phyloP scores from a whole-genome alignment of 2,329 filamentous ascomycete species.

The Neopestalotiopsis sp. region DNA sequence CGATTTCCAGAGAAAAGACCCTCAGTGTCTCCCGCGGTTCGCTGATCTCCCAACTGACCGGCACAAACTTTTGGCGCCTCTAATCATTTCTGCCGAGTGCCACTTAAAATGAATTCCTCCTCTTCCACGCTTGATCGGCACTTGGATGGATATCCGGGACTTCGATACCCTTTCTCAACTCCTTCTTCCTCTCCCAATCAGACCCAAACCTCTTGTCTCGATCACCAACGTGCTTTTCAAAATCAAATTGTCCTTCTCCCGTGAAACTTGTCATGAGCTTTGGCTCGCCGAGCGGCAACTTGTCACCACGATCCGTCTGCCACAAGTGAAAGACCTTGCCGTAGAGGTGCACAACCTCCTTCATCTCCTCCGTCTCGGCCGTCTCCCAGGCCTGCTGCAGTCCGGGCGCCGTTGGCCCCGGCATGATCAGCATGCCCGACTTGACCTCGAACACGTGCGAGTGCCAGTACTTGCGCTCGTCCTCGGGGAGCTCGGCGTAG shows the following conservation, averaged over 20 bases:
- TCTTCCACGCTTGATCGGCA: slow-evolving; percentile 33
- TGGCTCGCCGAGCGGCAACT: slow-evolving; percentile 56
- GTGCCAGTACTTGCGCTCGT: slow-evolving; percentile 82
- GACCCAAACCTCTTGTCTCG: slow-evolving; percentile 53
- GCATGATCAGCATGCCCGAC: slow-evolving; percentile 82
- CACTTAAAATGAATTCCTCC: slow-evolving; percentile 17
- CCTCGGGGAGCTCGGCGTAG: slow-evolving; percentile 67
- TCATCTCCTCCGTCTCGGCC: slow-evolving; percentile 82
- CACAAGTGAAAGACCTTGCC: slow-evolving; percentile 88
- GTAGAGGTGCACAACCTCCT: slow-evolving; percentile 74
- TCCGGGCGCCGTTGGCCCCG: slow-evolving; percentile 56
- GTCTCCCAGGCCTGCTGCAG: slow-evolving; percentile 72
- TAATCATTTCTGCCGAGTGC: background rate
- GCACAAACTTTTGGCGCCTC: too few species aligned
- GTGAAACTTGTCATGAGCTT: slow-evolving; percentile 62
- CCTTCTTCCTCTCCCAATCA: slow-evolving; percentile 51
- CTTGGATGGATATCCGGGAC: slow-evolving; percentile 46
- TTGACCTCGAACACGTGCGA: slow-evolving; percentile 77
- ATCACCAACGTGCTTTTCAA: slow-evolving; percentile 48
- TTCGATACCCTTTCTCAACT: slow-evolving; percentile 48
- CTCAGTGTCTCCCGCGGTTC: too few species aligned
- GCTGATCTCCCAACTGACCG: too few species aligned
- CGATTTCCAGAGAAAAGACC: too few species aligned
- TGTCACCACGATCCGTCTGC: slow-evolving; percentile 79
- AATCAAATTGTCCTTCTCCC: slow-evolving; percentile 53